Percentiles rank a stretch among this genome's conserved stretches.
Conservation (phyloP, 176 grass and related monocot genomes). For the Tillandsia leiboldiana region DNA sequence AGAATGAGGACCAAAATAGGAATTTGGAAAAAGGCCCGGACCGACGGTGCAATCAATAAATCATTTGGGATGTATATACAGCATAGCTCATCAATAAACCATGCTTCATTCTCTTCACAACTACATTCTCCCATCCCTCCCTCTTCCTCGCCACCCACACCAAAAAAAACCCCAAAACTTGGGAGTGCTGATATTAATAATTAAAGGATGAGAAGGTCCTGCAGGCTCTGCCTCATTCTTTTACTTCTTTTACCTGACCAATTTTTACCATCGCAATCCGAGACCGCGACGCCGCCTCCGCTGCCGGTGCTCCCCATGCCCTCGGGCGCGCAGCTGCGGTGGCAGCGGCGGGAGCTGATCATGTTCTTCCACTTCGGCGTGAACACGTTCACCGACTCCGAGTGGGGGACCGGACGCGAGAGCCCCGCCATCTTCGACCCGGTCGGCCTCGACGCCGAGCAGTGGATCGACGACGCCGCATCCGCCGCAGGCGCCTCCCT, state of each 20-base stretch:
- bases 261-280: neutral
- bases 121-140: too few relatives aligned
- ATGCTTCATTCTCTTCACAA: too few relatives aligned
- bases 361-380: constrained; percentile 99
- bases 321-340: constrained; percentile 60
- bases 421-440: constrained; percentile 42
- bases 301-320: constrained; percentile 59
- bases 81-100: too few relatives aligned
- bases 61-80: too few relatives aligned
- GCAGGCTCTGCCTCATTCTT: neutral
- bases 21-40: too few relatives aligned
- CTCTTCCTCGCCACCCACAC: too few relatives aligned
- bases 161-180: too few relatives aligned
- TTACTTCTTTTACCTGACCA: neutral
- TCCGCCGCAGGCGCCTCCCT: constrained; percentile 43
- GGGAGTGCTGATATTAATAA: neutral
- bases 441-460: constrained; percentile 32
- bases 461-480: constrained; percentile 66
- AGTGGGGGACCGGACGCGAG: constrained; percentile 70
- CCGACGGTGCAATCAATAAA: too few relatives aligned
- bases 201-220: neutral
- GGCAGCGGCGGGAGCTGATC: constrained; percentile 86
- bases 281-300: constrained; percentile 28
- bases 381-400: constrained; percentile 94
- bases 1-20: too few relatives aligned